Conservation (phyloP, 1,139 yeast genomes). For the Magnusiomyces tetraspermus region DNA sequence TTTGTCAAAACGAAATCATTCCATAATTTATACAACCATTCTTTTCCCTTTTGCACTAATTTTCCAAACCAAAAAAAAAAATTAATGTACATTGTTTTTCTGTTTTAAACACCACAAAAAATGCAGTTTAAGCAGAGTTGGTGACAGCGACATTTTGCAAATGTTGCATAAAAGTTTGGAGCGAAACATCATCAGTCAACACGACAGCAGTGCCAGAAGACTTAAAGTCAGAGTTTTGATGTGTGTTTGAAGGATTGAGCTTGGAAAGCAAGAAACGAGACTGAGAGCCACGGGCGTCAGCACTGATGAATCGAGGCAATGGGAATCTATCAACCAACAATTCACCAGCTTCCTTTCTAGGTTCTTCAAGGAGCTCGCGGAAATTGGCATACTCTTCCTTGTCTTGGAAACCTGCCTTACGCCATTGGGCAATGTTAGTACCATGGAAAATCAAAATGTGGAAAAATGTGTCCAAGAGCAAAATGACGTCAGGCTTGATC, state of each 20-base stretch:
- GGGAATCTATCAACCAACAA: slow-evolving; percentile 62
- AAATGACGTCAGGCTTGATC: slow-evolving; percentile 49
- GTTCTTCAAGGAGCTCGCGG: slow-evolving; percentile 50
- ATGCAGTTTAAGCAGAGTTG: not conserved
- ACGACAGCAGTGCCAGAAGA: slow-evolving; percentile 33
- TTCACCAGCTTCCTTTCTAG: slow-evolving; percentile 59
- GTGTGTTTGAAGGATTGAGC: slow-evolving; percentile 61
- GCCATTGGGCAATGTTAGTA: slow-evolving; percentile 58
- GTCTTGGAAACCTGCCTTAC: slow-evolving; percentile 59
- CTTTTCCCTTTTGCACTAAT: not conserved
- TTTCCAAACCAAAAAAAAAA: not conserved
- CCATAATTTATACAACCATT: too few relatives aligned
- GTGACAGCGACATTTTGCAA: slow-evolving; percentile 31
- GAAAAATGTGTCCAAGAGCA: slow-evolving; percentile 65
- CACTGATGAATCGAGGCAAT: slow-evolving; percentile 61
- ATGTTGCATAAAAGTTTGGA: slow-evolving; percentile 58
- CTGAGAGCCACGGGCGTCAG: slow-evolving; percentile 71
- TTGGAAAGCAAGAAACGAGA: slow-evolving; percentile 70
- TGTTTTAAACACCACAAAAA: not conserved
- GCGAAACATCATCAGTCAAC: slow-evolving; percentile 60
- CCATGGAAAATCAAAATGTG: slow-evolving; percentile 67
- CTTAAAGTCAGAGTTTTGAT: slow-evolving; percentile 36
- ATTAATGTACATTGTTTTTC: not conserved
- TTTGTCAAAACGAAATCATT: too few relatives aligned
- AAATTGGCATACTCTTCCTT: slow-evolving; percentile 55